Percentiles rank a stretch among this genome's conserved stretches.
These are phyloP conservation scores for Fistulinella prunicolor DNA, from an alignment of 768 basidiomycete genomes.

Conservation along the genomic window DNA sequence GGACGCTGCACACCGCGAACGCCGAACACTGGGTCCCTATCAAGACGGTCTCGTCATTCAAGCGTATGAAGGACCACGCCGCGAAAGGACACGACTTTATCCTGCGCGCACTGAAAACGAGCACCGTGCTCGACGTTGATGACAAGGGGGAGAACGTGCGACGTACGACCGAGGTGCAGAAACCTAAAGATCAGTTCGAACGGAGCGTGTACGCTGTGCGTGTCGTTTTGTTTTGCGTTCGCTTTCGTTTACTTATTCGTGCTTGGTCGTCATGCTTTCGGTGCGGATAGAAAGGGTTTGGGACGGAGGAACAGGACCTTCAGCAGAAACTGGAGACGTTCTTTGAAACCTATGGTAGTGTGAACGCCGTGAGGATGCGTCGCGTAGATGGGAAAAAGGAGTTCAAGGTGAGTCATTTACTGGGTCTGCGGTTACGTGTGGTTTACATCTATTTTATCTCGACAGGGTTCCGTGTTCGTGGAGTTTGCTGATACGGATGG, in stretches of 20 bases:
- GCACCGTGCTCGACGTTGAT: slow-evolving; percentile 67
- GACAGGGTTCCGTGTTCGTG: slow-evolving; percentile 88
- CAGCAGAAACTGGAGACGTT: slow-evolving; percentile 77
- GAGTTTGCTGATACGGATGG: slow-evolving; percentile 76
- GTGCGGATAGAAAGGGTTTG: slow-evolving; percentile 78
- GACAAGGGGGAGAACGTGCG: slow-evolving; percentile 70
- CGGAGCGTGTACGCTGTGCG: slow-evolving; percentile 87
- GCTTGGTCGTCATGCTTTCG: not conserved
- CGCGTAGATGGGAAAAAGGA: slow-evolving; percentile 72
- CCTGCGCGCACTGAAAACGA: slow-evolving; percentile 56
- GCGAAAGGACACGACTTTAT: slow-evolving; percentile 66
- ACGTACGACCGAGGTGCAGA: slow-evolving; percentile 68
- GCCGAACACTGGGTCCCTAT: slow-evolving; percentile 90
- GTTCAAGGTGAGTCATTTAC: slow-evolving; percentile 67
- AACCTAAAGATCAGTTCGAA: slow-evolving; percentile 76
- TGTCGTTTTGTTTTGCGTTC: slow-evolving; percentile 18
- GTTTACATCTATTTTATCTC: not conserved
- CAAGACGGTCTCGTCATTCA: slow-evolving; percentile 86
- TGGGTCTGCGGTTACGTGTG: not conserved
- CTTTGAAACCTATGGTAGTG: slow-evolving; percentile 72
- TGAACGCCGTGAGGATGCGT: slow-evolving; percentile 86
- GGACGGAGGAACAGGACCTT: slow-evolving; percentile 57
- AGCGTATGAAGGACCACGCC: slow-evolving; percentile 82
- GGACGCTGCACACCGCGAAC: slow-evolving; percentile 80
- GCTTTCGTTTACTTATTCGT: not conserved